Base-by-base conservation (phyloP, 495 filamentous ascomycete species). In the Penicillium cosmopolitanum region DNA sequence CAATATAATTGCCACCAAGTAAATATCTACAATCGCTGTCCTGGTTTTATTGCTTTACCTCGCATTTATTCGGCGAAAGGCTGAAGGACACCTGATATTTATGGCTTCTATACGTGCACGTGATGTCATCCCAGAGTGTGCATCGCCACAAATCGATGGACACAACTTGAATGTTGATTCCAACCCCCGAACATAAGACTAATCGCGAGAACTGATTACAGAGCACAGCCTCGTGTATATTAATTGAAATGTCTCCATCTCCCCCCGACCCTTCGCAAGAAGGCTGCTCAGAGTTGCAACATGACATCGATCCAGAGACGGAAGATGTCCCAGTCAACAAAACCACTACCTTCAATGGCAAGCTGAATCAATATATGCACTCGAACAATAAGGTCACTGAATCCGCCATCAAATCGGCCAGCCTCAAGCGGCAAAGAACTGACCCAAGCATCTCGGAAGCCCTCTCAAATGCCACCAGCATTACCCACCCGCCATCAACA, bases 301-400 rank as follows among this genome's bases (percentile, higher is more conserved):
- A 48, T 36, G 50, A 53, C 36, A 15, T 12, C 18, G 6, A 53
- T 13, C 9, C 15, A 21, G 51, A 59, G 21, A 53, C 62, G 8
- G 55, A 66, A 4, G 67, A 74, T 44, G 64, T 77, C 21, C 72
- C 76, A 25, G 68, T 77, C 46, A 72, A 76, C 60, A 73, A 67
- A 52, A 57, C 54, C 10, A 71, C 76, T 10, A 87, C 72, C 58
- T 89, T 90, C 60, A 67, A 80, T 33, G 85, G 85, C 38, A 75
- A 74, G 16, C 73, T 90, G 34, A 78, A 83, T 36, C 71, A 70
- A 69, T 72, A 70, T 56, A 62, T 76, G 4, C 77, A 80, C 50
- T 40, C 68, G 12, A 53, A 56, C 23, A 56, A 31, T 46, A n/a
- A 50, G 58, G 38, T 51, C 51, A 64, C 21, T 9, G 51, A 23